Conservation (phyloP, 495 filamentous ascomycete species). For the Talaromyces stipitatus region DNA sequence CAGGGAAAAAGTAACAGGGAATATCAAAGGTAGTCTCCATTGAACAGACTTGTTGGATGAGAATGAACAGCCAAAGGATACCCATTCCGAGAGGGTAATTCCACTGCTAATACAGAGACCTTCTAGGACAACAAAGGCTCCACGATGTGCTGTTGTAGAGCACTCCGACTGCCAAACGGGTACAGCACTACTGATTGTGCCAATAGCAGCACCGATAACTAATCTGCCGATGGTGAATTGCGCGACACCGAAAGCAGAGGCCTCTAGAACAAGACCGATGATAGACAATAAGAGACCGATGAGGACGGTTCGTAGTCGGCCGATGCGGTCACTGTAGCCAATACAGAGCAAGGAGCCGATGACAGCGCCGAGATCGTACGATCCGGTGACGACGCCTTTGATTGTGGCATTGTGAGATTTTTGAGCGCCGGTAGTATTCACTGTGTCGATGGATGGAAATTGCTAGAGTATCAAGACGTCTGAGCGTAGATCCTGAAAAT, state of each 20-base stretch:
- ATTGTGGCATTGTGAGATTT: constrained; percentile 20
- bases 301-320: constrained; percentile 49
- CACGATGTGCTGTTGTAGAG: constrained; percentile 26
- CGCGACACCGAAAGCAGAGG: constrained; percentile 29
- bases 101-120: constrained; percentile 50
- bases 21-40: constrained; percentile 42
- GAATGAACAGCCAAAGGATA: constrained; percentile 45
- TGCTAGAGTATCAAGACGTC: constrained; percentile 11
- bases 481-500: neutral
- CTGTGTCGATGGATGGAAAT: constrained; percentile 39
- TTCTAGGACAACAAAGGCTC: constrained; percentile 38
- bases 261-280: constrained; percentile 43
- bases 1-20: constrained; percentile 44
- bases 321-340: constrained; percentile 35
- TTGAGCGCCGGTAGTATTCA: constrained; percentile 19
- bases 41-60: constrained; percentile 34
- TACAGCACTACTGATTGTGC: constrained; percentile 49
- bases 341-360: constrained; percentile 11
- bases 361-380: constrained; percentile 21
- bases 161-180: constrained; percentile 45
- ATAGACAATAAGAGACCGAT: constrained; percentile 40
- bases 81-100: constrained; percentile 57
- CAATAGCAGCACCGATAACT: constrained; percentile 51
- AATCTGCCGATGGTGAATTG: constrained; percentile 37
- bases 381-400: constrained; percentile 23